Base-by-base conservation (phyloP, 257 asterid species). In the Nicotiana attenuata region DNA sequence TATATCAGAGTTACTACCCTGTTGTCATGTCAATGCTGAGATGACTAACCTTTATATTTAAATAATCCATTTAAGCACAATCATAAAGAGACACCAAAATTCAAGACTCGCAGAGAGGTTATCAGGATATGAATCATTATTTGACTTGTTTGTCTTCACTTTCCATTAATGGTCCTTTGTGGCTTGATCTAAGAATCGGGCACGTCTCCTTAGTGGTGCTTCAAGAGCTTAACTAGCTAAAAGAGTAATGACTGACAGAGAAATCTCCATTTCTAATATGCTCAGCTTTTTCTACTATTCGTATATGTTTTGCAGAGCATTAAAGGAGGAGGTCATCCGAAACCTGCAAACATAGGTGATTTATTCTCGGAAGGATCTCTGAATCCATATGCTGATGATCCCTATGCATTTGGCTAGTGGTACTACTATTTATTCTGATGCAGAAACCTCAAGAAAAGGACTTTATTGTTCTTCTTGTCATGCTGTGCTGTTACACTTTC, bases 361-460 rank as follows among this genome's bases (percentile, higher is more conserved):
- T 85, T 96, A 89, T 96, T 96, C 87, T 86, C 97, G 10, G 99
- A 96, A 89, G 99, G 98, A 85, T 94, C 98, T 59, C 84, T 96
- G 90, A 93, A 96, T 87, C 99, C 99, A n/a, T n/a, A n/a, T n/a
- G n/a, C n/a, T n/a, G n/a, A n/a, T n/a, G n/a, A n/a, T n/a, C n/a
- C n/a, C n/a, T n/a, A n/a, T n/a, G n/a, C n/a, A n/a, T n/a, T n/a
- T n/a, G n/a, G n/a, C n/a, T n/a, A n/a, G n/a, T n/a, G n/a, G n/a
- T n/a, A n/a, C n/a, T n/a, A n/a, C n/a, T n/a, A n/a, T n/a, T n/a
- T n/a, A n/a, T n/a, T n/a, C n/a, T n/a, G n/a, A n/a, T n/a, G n/a
- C n/a, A n/a, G n/a, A n/a, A n/a, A n/a, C n/a, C n/a, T n/a, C n/a
- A n/a, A n/a, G n/a, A n/a, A n/a, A n/a, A n/a, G n/a, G n/a, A n/a